Conservation (phyloP, 768 basidiomycete species). For the Chalciporus pseudorubinellus region DNA sequence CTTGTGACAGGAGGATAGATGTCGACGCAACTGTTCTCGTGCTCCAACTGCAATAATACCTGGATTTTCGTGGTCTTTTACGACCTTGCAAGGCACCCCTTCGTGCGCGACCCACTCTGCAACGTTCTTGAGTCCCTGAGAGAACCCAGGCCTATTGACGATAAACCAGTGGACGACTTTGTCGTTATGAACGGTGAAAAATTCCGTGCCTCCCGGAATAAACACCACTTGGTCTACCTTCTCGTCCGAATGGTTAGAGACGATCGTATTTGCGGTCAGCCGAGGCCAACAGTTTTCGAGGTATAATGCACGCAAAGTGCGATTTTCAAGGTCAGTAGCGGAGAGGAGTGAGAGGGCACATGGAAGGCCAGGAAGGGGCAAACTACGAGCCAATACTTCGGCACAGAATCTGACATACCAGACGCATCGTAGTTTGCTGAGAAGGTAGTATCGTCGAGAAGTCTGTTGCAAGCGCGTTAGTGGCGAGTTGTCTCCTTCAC, state of each 20-base stretch:
- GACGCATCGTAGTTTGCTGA: constrained; percentile 24
- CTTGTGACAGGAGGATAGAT: not conserved
- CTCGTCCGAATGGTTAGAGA: not conserved
- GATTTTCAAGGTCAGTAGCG: constrained; percentile 25
- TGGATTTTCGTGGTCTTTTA: constrained; percentile 17
- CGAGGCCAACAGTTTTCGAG: constrained; percentile 25
- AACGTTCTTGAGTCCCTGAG: constrained; percentile 15
- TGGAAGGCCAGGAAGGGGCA: constrained; percentile 21
- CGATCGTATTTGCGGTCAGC: constrained; percentile 12
- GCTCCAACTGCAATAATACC: constrained; percentile 24
- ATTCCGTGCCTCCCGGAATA: constrained; percentile 23
- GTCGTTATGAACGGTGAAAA: constrained; percentile 28
- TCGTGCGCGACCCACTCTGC: constrained; percentile 18
- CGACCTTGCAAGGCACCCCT: constrained; percentile 17
- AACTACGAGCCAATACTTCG: constrained; percentile 19
- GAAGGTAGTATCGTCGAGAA: constrained; percentile 26
- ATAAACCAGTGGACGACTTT: constrained; percentile 25
- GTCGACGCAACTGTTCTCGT: constrained; percentile 8
- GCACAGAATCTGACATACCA: constrained; percentile 23
- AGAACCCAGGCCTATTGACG: constrained; percentile 12
- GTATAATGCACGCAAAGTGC: constrained; percentile 26
- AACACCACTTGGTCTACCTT: constrained; percentile 29
- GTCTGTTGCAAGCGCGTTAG: constrained; percentile 14
- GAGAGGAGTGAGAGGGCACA: constrained; percentile 13
- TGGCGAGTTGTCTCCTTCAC: not conserved